Evolutionary conservation across 1,139 yeast species (phyloP).

Genomic region (Kodamaea suecica): DNA sequence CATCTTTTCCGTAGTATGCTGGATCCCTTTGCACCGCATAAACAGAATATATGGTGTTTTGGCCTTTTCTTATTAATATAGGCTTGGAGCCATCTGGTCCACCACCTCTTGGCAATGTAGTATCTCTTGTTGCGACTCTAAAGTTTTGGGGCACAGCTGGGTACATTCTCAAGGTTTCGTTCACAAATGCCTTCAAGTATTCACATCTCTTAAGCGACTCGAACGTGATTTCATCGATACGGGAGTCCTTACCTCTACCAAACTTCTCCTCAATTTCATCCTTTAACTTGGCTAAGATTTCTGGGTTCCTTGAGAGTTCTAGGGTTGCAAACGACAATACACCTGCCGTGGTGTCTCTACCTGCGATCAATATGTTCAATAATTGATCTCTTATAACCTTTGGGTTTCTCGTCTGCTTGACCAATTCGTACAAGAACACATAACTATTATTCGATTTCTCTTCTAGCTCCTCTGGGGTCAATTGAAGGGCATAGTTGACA

Average conservation of each 20-base stretch:
- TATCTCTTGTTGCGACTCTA: conserved; percentile 43
- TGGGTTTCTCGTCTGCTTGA: conserved; percentile 43
- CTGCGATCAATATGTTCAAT: conserved; percentile 45
- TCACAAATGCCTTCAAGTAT: conserved; percentile 46
- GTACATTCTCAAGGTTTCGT: conserved; percentile 52
- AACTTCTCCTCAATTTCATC: conserved; percentile 30
- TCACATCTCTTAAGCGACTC: conserved; percentile 50
- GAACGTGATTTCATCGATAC: conserved; percentile 36
- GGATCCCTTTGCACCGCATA: conserved; percentile 46
- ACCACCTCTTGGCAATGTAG: conserved; percentile 53
- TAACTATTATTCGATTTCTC: conserved; percentile 36
- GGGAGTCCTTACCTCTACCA: conserved; percentile 34
- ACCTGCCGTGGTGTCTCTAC: conserved; percentile 49
- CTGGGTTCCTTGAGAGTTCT: conserved; percentile 43
- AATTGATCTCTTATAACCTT: conserved; percentile 42
- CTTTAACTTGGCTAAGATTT: conserved; percentile 32
- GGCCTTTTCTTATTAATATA: conserved; percentile 45
- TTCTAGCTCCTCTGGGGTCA: conserved; percentile 34
- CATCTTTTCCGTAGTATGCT: conserved; percentile 48
- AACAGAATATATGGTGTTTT: conserved; percentile 42
- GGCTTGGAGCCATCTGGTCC: conserved; percentile 45
- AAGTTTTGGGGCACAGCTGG: conserved; percentile 56
- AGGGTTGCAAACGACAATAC: conserved; percentile 40
- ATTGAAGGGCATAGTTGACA: conserved; percentile 27
- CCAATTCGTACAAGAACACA: conserved; percentile 45